These are phyloP conservation scores for Polychytrium aggregatum DNA, from an alignment of 192 early-diverging fungal species.

Conservation along the genomic window DNA sequence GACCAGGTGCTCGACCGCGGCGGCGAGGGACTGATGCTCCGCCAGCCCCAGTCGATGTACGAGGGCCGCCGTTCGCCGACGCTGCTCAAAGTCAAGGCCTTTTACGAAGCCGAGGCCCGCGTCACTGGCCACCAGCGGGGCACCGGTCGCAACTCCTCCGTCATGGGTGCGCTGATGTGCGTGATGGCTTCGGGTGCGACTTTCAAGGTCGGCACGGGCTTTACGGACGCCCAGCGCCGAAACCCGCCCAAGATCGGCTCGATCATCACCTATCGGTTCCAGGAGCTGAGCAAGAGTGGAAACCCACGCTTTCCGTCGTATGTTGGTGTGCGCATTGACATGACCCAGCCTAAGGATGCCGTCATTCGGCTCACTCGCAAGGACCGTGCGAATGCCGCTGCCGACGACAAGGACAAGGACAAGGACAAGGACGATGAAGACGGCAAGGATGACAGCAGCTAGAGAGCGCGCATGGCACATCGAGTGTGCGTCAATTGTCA, in stretches of 20 bases:
- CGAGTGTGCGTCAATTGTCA: no score
- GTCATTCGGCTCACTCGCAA: no score
- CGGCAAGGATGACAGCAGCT: no score
- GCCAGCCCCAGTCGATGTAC: constrained; percentile 22
- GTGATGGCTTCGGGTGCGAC: constrained; percentile 46
- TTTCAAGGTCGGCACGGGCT: constrained; percentile 60
- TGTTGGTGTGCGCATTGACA: constrained; percentile 28
- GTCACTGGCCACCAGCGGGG: constrained; percentile 42
- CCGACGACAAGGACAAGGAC: no score
- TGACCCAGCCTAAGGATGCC: constrained; percentile 19
- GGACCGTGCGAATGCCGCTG: no score
- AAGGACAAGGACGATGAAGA: no score
- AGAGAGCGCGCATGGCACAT: no score
- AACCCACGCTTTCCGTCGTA: constrained; percentile 33
- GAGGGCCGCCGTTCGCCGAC: constrained; percentile 36
- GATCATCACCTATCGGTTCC: constrained; percentile 36
- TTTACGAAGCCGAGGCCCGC: constrained; percentile 61
- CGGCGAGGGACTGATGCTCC: constrained; percentile 63
- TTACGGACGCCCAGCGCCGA: constrained; percentile 42
- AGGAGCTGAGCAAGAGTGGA: constrained; percentile 30
- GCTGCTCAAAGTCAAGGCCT: constrained; percentile 58
- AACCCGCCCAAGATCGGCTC: constrained; percentile 43
- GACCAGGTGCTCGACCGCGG: constrained; percentile 42
- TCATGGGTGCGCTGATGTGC: constrained; percentile 47
- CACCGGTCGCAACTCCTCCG: constrained; percentile 43